phyloP scores from a whole-genome alignment of 306 rosid species.

The Cucurbita maxima region DNA sequence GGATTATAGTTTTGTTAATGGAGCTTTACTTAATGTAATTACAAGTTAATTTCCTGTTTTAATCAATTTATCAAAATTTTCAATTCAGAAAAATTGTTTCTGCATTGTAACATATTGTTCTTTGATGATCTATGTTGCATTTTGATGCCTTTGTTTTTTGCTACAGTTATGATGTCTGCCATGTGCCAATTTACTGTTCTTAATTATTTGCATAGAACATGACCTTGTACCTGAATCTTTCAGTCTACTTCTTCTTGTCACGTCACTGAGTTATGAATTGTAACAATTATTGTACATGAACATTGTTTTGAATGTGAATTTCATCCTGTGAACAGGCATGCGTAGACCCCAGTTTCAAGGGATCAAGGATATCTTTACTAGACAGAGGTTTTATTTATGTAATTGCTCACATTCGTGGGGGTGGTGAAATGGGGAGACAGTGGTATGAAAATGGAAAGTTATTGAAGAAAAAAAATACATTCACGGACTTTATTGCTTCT shows the following conservation, averaged over 20 bases:
- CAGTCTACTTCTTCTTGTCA: neutral
- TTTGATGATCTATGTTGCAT: neutral
- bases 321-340: constrained; percentile 34
- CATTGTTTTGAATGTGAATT: constrained; percentile 8
- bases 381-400: constrained; percentile 79
- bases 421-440: constrained; percentile 97
- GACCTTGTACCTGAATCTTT: neutral
- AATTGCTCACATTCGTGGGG: constrained; percentile 90
- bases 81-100: neutral
- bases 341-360: constrained; percentile 62
- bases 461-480: constrained; percentile 74
- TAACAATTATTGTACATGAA: neutral
- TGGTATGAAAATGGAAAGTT: constrained; percentile 96
- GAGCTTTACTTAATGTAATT: neutral
- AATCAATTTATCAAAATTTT: neutral
- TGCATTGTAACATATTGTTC: neutral
- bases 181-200: neutral
- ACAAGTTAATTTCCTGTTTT: neutral
- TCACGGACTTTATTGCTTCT: constrained; percentile 77
- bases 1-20: neutral
- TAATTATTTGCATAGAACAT: neutral
- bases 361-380: constrained; percentile 71
- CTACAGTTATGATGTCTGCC: neutral
- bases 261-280: neutral
- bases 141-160: neutral